phyloP scores from a whole-genome alignment of 108 stramenopile species.

The Fragilaria crotonensis region DNA sequence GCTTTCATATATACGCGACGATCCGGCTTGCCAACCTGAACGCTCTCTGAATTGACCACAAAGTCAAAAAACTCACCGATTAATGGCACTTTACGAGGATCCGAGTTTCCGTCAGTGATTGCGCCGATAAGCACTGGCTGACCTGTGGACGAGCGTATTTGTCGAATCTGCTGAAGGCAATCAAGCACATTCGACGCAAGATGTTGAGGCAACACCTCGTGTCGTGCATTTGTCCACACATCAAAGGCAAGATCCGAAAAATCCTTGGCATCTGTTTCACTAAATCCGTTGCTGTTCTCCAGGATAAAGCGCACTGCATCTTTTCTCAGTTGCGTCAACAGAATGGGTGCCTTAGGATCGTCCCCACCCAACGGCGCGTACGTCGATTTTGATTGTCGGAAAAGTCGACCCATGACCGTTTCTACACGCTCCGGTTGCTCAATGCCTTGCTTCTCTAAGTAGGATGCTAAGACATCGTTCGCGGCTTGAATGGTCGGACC shows the following conservation, averaged over 20 bases:
- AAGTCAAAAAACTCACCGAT: constrained; percentile 59
- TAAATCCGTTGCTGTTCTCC: constrained; percentile 27
- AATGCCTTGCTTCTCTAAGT: constrained; percentile 31
- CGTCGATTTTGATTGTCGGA: constrained; percentile 20
- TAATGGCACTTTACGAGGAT: constrained; percentile 40
- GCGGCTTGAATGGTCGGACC: constrained; percentile 54
- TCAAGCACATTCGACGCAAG: constrained; percentile 37
- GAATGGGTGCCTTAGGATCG: constrained; percentile 42
- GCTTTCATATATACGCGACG: constrained; percentile 58
- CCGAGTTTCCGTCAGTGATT: constrained; percentile 84
- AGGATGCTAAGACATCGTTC: constrained; percentile 56
- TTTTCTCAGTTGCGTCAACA: constrained; percentile 62
- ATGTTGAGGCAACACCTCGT: constrained; percentile 49
- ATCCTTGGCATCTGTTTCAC: constrained; percentile 13
- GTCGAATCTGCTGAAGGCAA: constrained; percentile 23
- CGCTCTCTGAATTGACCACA: constrained; percentile 66
- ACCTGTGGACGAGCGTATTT: constrained; percentile 19
- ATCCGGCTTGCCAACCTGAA: constrained; percentile 77
- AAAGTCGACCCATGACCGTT: constrained; percentile 61
- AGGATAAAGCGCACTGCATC: constrained; percentile 59
- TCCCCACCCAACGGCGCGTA: constrained; percentile 34
- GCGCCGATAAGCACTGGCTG: constrained; percentile 62
- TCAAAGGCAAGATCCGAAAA: constrained; percentile 57
- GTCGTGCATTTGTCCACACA: constrained; percentile 40
- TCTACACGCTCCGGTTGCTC: constrained; percentile 45